A percentile compares a stretch with the other conserved stretches of the same genome.
These are phyloP conservation scores for Calonectria honghensis DNA, from an alignment of 2,329 filamentous ascomycete genomes.

Conservation along the genomic window DNA sequence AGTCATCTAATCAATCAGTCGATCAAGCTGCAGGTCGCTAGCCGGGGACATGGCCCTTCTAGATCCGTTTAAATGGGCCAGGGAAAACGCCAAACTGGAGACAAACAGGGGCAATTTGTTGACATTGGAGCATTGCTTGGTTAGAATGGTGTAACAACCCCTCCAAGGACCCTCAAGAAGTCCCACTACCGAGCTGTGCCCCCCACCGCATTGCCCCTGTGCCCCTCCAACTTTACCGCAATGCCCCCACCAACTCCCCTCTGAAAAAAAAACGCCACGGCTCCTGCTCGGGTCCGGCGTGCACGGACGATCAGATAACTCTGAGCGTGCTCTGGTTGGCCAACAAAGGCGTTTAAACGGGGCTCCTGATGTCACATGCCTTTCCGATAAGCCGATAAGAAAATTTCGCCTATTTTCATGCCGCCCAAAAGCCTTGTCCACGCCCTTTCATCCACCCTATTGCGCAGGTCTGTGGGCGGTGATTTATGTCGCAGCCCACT, in stretches of 20 bases:
- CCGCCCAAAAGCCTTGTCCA: slow-evolving; percentile 36
- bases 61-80: slow-evolving; percentile 9
- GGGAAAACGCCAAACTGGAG: slow-evolving; percentile 27
- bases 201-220: slow-evolving; percentile 15
- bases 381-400: slow-evolving; percentile 48
- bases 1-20: slow-evolving; percentile 57
- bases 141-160: slow-evolving; percentile 25
- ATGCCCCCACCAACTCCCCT: slow-evolving; percentile 34
- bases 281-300: slow-evolving; percentile 31
- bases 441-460: slow-evolving; percentile 37
- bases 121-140: slow-evolving; percentile 13
- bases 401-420: slow-evolving; percentile 48
- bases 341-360: slow-evolving; percentile 9
- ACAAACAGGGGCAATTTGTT: slow-evolving; percentile 20
- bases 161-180: slow-evolving; percentile 31
- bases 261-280: slow-evolving; percentile 31
- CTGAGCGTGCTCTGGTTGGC: slow-evolving; percentile 39
- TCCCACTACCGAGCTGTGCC: slow-evolving; percentile 10
- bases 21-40: slow-evolving; percentile 54
- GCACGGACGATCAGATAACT: slow-evolving; percentile 55
- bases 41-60: slow-evolving; percentile 18
- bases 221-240: slow-evolving; percentile 36
- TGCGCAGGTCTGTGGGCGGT: slow-evolving; percentile 36
- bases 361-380: slow-evolving; percentile 54
- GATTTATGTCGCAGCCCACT: slow-evolving; percentile 43